A percentile compares a stretch with the other conserved stretches of the same genome.
Conservation (phyloP, 2,329 filamentous ascomycete species). For the Pseudocercospora fuligena region DNA sequence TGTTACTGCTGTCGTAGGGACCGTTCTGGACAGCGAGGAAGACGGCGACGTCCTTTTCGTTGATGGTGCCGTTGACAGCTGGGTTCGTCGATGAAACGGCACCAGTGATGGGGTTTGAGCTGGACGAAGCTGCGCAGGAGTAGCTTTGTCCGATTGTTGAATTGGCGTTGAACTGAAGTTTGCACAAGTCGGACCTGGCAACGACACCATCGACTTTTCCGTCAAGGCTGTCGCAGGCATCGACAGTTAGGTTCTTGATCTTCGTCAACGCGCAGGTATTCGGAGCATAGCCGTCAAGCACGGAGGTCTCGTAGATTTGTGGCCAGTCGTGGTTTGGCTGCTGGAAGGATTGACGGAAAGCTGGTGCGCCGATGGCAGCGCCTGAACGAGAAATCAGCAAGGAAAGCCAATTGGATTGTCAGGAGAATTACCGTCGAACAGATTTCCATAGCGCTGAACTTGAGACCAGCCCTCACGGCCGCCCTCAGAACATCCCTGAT, state of each 20-base stretch:
- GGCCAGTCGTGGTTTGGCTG: slow-evolving; percentile 51
- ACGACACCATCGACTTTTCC: slow-evolving; percentile 60
- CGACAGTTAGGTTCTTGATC: slow-evolving; percentile 60
- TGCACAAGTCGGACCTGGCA: slow-evolving; percentile 54
- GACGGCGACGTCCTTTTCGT: slow-evolving; percentile 38
- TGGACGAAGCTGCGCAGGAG: slow-evolving; percentile 45
- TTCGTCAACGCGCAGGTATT: slow-evolving; percentile 53
- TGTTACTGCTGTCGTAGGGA: slow-evolving; percentile 46
- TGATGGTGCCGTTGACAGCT: slow-evolving; percentile 40
- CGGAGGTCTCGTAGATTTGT: slow-evolving; percentile 46
- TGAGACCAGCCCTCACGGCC: slow-evolving; percentile 56
- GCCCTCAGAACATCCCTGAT: slow-evolving; percentile 61
- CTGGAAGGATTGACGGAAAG: slow-evolving; percentile 53
- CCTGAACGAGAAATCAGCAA: too few relatives aligned
- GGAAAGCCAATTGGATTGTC: too few relatives aligned
- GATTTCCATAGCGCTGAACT: slow-evolving; percentile 56
- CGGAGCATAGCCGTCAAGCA: slow-evolving; percentile 45
- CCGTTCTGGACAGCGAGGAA: slow-evolving; percentile 45
- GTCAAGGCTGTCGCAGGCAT: slow-evolving; percentile 60
- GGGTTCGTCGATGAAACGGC: slow-evolving; percentile 20
- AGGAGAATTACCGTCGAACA: slow-evolving; percentile 48
- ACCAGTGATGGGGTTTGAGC: slow-evolving; percentile 25
- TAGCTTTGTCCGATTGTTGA: slow-evolving; percentile 53
- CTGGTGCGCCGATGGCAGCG: slow-evolving; percentile 52
- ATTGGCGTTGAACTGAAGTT: slow-evolving; percentile 52